These are phyloP conservation scores for Spergularia bocconei DNA, from an alignment of 148 eudicot genomes.

Conservation along the genomic window DNA sequence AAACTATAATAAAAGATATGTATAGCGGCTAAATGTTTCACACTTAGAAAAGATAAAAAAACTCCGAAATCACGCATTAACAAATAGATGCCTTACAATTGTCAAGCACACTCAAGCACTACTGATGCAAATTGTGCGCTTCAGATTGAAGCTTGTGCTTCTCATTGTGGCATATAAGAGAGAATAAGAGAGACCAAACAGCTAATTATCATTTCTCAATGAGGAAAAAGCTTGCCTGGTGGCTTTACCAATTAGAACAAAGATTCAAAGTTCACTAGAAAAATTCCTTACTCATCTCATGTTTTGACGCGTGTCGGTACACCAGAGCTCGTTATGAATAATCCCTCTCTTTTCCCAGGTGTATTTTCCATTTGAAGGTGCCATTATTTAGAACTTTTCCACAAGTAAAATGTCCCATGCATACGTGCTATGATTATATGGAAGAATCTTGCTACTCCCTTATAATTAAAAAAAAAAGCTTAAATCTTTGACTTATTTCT, in stretches of 20 bases:
- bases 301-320: not conserved
- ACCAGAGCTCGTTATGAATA: not conserved
- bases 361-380: slow-evolving; percentile 18
- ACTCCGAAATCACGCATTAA: slow-evolving; percentile 6
- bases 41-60: not conserved
- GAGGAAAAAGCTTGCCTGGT: not conserved
- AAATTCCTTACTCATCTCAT: not conserved
- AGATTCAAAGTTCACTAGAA: slow-evolving; percentile 16
- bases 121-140: not conserved
- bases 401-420: slow-evolving; percentile 6
- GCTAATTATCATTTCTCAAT: not conserved
- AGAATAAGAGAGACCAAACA: slow-evolving; percentile 8
- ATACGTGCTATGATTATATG: slow-evolving; percentile 8
- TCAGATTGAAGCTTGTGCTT: not conserved
- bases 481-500: too few relatives aligned
- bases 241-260: slow-evolving; percentile 15
- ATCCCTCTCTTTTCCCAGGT: not conserved
- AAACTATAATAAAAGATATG: too few relatives aligned
- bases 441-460: too few relatives aligned
- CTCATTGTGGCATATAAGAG: not conserved
- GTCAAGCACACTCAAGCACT: not conserved
- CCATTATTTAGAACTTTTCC: slow-evolving; percentile 21
- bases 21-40: not conserved
- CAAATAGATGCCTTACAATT: not conserved
- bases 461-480: too few relatives aligned